Evolutionary conservation across 2,329 filamentous ascomycete species (phyloP), one percentile per base, ranked within the genome.

Genomic region (Atkinsonella hypoxylon): DNA sequence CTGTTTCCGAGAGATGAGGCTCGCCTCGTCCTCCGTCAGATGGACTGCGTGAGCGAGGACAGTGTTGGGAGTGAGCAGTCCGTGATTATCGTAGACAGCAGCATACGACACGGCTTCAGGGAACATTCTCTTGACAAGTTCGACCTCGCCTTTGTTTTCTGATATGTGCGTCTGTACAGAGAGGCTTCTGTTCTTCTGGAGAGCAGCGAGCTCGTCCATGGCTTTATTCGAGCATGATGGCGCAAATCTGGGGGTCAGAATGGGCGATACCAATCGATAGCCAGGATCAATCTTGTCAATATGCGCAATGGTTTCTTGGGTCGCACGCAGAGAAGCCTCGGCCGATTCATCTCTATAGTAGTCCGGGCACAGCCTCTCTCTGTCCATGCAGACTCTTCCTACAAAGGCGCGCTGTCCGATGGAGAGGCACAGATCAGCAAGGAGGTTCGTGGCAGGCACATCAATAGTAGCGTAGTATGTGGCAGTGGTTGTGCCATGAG

Each of bases 371-470:
- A 85, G 67, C 0, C 69, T 64, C 0, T 66, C 65, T 31, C 77
- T 76, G 65, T 97, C 89, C 93, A 98, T 97, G 72, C 90, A 96
- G n/a, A 94, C 87, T 40, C 93, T 78, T 32, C 93, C 93, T 40
- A 98, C 79, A 56, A 97, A 87, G 7, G 93, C 93, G 49, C 93
- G 77, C 69, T 98, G 93, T 43, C 93, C 93, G 26, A 79, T 71
- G 0, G 70, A 64, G n/a, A 87, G 74, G 61, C 91, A 96, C 17
- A 96, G 78, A 56, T 88, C 81, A 0, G 90, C 87, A 6, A 98
- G 82, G 8, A 95, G 77, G 63, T 95, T 96, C n/a, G 93, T 98
- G 1, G 89, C 82, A 1, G 79, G 75, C 1, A 95, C 86, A 64
- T 95, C 83, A 55, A 89, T 82, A 26, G 93, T 97, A 52, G 91